A percentile compares a stretch with the other conserved stretches of the same genome.
phyloP scores from a whole-genome alignment of 73 alveolate species.

The Paramecium sonneborni region DNA sequence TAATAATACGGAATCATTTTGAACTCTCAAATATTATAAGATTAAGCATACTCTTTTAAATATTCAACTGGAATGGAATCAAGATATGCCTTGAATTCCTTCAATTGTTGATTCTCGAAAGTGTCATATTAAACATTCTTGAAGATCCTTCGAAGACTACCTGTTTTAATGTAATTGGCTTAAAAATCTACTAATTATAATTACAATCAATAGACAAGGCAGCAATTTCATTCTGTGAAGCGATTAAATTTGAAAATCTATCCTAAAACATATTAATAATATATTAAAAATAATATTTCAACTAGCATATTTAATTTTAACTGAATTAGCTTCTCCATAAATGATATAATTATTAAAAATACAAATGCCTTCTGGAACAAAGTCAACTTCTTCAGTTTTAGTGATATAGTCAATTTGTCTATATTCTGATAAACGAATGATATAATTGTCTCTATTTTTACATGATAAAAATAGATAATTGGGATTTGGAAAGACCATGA shows the following conservation, averaged over 20 bases:
- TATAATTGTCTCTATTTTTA: background rate
- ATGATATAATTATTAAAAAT: background rate
- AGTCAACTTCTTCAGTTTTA: background rate
- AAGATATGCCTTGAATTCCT: slow-evolving; percentile 5
- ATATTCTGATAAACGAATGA: background rate
- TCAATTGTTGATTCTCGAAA: background rate
- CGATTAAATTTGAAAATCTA: background rate
- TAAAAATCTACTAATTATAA: background rate
- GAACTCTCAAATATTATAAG: background rate
- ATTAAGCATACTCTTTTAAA: background rate
- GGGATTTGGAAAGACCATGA: background rate
- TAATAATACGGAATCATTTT: slow-evolving; percentile 13
- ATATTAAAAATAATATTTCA: background rate
- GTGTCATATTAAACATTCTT: slow-evolving; percentile 28
- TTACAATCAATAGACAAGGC: background rate
- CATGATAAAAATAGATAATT: slow-evolving; percentile 8
- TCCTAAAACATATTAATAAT: background rate
- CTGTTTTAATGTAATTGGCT: background rate
- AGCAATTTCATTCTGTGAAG: background rate
- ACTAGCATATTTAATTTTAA: background rate
- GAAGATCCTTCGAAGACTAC: slow-evolving; percentile 13
- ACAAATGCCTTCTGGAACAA: background rate
- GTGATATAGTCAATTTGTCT: slow-evolving; percentile 15
- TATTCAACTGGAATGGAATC: slow-evolving; percentile 43
- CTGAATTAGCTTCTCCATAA: slow-evolving; percentile 26